Base-by-base conservation (phyloP, 768 basidiomycete genomes). In the Phanerochaete carnosa region DNA sequence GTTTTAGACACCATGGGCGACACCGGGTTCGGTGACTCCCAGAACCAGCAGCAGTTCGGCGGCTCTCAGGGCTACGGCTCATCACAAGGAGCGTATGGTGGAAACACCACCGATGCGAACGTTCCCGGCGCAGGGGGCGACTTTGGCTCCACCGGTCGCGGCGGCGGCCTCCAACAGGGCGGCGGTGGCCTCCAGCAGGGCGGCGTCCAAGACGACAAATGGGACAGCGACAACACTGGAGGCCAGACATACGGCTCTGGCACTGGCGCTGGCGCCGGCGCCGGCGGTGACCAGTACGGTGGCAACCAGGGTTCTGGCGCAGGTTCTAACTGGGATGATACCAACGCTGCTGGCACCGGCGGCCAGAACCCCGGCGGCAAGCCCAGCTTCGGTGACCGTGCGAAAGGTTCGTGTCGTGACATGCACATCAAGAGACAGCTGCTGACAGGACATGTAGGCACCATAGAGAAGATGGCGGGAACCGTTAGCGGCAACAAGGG, bases 391-490 rank as follows among this genome's bases (percentile, higher is more conserved):
- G 60, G 57, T 30, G 64, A 65, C 51, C 49, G 51, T 1, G 15
- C 62, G 33, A 65, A 49, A 47, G 64, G 64, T 65, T 45, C 8
- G 58, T 23, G 16, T 28, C 6, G 7, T 32, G 2, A 8, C n/a
- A 2, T n/a, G 32, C 29, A 28, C 23, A 13, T 33, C 30, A 3
- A 2, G 13, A 8, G 3, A 15, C n/a, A 12, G 19, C 5, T 2
- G 51, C 51, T 52, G 30, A 52, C 23, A 2, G 9, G 4, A 32
- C n/a, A 23, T 33, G 2, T 50, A 64, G 65, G 65, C 1, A 52
- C 49, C 30, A 51, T 58, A 39, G 65, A 66, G 63, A 64, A 64
- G 46, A 47, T 62, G 22, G 60, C 58, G 12, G 63, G 65, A 1
- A 64, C 56, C 30, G n/a, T 60, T 4, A 59, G 60, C 16, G 37